These are phyloP conservation scores for Saccharomycopsis sp. DNA, from an alignment of 805 yeast genomes.

Conservation along the genomic window DNA sequence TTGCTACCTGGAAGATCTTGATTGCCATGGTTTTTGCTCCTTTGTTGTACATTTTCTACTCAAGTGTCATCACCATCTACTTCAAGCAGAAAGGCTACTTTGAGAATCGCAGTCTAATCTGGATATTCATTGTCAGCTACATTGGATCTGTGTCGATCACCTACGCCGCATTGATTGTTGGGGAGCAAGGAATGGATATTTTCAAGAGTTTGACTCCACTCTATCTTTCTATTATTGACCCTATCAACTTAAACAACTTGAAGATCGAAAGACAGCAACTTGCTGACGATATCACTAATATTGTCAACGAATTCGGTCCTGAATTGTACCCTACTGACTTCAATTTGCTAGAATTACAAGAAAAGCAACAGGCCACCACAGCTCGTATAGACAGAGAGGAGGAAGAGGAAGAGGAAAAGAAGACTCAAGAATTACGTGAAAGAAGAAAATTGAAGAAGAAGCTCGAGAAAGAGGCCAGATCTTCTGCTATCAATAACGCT, in stretches of 20 bases:
- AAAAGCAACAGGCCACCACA: not conserved
- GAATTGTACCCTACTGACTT: constrained; percentile 76
- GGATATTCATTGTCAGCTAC: constrained; percentile 39
- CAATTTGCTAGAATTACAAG: constrained; percentile 31
- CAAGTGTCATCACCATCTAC: constrained; percentile 43
- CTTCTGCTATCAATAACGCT: constrained; percentile 12
- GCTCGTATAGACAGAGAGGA: constrained; percentile 17
- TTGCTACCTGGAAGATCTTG: constrained; percentile 93
- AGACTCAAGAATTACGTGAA: constrained; percentile 19
- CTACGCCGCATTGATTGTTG: constrained; percentile 79
- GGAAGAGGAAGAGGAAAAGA: constrained; percentile 21
- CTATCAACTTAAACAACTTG: constrained; percentile 42
- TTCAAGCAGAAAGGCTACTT: constrained; percentile 32
- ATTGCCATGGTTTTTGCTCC: constrained; percentile 85
- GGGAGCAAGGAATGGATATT: constrained; percentile 86
- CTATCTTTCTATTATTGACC: constrained; percentile 35
- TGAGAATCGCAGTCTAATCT: constrained; percentile 26
- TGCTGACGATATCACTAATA: constrained; percentile 64
- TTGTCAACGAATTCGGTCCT: constrained; percentile 82
- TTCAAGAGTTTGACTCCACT: constrained; percentile 77
- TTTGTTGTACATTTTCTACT: constrained; percentile 68
- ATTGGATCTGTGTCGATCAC: constrained; percentile 65
- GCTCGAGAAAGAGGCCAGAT: constrained; percentile 11
- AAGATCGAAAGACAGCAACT: constrained; percentile 54
- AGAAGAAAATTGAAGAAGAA: constrained; percentile 15